phyloP scores from a whole-genome alignment of 2,329 filamentous ascomycete species.

The Pyrenophora graminea region DNA sequence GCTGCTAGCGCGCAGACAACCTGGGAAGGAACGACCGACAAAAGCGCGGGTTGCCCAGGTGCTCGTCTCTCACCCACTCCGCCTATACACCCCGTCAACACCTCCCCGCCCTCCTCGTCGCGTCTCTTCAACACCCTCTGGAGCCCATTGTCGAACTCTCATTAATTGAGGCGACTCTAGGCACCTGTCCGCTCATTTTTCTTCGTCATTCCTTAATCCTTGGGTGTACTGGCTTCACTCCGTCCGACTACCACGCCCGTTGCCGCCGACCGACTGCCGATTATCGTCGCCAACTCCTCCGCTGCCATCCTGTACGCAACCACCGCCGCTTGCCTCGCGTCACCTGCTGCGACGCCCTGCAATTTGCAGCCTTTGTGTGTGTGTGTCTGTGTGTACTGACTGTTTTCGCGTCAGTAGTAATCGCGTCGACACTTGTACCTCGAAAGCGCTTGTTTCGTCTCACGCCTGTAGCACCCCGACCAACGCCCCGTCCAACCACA shows the following conservation, averaged over 20 bases:
- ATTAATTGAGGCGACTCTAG: conserved; percentile 33
- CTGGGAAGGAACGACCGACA: conserved; percentile 24
- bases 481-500: conserved; percentile 12
- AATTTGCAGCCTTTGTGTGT: conserved; percentile 23
- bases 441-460: conserved; percentile 48
- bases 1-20: conserved; percentile 10
- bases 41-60: conserved; percentile 27
- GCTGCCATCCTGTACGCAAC: conserved; percentile 33
- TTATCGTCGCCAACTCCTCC: conserved; percentile 13
- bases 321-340: conserved; percentile 13
- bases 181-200: conserved; percentile 46
- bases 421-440: conserved; percentile 41
- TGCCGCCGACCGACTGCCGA: conserved; percentile 16
- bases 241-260: conserved; percentile 22
- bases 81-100: conserved; percentile 27
- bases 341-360: conserved; percentile 13
- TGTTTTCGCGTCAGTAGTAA: conserved; percentile 33
- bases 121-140: conserved; percentile 23
- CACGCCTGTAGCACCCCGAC: conserved; percentile 38
- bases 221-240: conserved; percentile 46
- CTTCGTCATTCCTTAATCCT: conserved; percentile 44
- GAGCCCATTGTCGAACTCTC: conserved; percentile 43
- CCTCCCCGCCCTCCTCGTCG: conserved; percentile 24
- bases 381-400: conserved; percentile 41
- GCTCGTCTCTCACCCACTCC: conserved; percentile 27